These are phyloP conservation scores for Acer saccharum DNA, from an alignment of 345 rosid genomes.

Conservation along the genomic window DNA sequence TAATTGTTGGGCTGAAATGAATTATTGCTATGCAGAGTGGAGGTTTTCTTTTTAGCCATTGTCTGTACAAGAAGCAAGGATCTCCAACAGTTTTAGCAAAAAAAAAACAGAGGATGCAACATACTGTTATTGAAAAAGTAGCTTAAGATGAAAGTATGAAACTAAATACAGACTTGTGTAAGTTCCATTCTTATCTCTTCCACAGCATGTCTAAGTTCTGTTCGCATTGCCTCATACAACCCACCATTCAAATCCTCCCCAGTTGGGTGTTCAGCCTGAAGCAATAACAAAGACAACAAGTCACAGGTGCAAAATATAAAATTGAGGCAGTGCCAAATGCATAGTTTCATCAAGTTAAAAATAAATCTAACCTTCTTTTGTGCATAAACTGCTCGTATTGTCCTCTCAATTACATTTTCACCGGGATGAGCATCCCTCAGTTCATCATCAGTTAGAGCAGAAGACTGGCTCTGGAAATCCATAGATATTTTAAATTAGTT, in stretches of 20 bases:
- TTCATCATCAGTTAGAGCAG: constrained; percentile 88
- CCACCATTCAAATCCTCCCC: constrained; percentile 47
- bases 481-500: constrained; percentile 2
- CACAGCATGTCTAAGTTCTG: constrained; percentile 73
- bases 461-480: constrained; percentile 80
- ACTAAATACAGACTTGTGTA: constrained; percentile 46
- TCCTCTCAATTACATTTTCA: constrained; percentile 58
- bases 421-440: constrained; percentile 46
- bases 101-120: constrained; percentile 10
- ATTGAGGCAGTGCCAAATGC: not conserved
- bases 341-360: constrained; percentile 14
- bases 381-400: constrained; percentile 70
- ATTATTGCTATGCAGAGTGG: constrained; percentile 36
- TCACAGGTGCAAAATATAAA: constrained; percentile 11
- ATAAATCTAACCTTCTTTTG: constrained; percentile 67
- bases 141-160: constrained; percentile 16
- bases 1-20: constrained; percentile 36
- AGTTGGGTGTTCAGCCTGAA: constrained; percentile 52
- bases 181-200: constrained; percentile 69
- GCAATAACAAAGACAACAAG: constrained; percentile 16
- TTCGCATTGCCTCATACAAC: constrained; percentile 61
- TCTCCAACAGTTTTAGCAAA: constrained; percentile 20
- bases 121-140: constrained; percentile 2
- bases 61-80: constrained; percentile 45
- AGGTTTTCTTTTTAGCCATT: constrained; percentile 41